phyloP scores from a whole-genome alignment of 257 asterid species.

The Solanum ahanhuiri region DNA sequence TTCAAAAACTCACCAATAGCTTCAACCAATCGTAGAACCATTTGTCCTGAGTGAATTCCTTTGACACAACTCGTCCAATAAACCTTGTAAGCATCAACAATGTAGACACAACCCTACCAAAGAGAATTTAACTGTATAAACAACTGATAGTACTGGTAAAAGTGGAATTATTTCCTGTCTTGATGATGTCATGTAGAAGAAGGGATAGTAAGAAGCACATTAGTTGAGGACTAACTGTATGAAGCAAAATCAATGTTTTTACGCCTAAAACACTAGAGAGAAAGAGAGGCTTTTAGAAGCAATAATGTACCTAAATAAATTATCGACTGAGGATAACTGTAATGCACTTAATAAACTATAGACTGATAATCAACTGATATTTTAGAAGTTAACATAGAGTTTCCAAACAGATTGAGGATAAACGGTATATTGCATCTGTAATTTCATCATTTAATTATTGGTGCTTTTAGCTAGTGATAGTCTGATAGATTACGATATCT shows the following conservation, averaged over 20 bases:
- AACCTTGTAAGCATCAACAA: constrained; percentile 79
- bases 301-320: background rate
- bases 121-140: background rate
- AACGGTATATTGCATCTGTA: background rate
- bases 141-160: background rate
- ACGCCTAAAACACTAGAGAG: background rate
- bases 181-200: background rate
- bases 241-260: background rate
- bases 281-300: background rate
- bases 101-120: constrained; percentile 83
- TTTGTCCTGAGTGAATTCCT: constrained; percentile 80
- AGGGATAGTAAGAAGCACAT: background rate
- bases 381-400: background rate
- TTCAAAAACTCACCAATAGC: constrained; percentile 69
- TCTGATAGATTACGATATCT: background rate
- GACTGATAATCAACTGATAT: background rate
- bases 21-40: constrained; percentile 85
- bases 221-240: background rate
- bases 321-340: background rate
- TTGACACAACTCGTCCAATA: constrained; percentile 82
- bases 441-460: background rate
- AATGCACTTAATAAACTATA: background rate
- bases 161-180: background rate
- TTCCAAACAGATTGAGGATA: background rate
- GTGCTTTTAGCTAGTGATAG: background rate